Evolutionary conservation across 2,329 filamentous ascomycete genomes (phyloP).

Genomic region (Paracoccidioides lutzii): DNA sequence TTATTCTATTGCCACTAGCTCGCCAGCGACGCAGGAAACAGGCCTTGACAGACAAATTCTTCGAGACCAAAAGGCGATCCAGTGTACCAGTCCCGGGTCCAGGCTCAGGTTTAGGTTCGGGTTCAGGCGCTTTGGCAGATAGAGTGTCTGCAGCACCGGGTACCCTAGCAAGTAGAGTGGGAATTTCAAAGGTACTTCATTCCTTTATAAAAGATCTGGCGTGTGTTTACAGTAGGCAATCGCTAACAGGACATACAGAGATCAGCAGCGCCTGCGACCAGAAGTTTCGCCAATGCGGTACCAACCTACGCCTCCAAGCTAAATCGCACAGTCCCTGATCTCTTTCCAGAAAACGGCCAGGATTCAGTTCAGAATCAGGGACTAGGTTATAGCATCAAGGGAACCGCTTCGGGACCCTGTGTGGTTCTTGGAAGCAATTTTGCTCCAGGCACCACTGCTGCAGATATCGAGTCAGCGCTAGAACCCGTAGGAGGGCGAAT

Average conservation of each 20-base stretch:
- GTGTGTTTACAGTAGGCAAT: background rate
- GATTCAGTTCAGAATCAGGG: slow-evolving; percentile 20
- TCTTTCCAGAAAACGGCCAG: slow-evolving; percentile 19
- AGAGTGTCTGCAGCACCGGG: slow-evolving; percentile 32
- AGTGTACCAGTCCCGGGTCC: slow-evolving; percentile 34
- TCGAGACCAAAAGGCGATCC: slow-evolving; percentile 41
- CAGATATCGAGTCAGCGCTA: slow-evolving; percentile 51
- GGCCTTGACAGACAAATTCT: slow-evolving; percentile 45
- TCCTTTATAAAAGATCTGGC: background rate
- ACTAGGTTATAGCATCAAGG: slow-evolving; percentile 42
- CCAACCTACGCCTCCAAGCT: slow-evolving; percentile 24
- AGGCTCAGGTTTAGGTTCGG: slow-evolving; percentile 24
- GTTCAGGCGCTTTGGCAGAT: slow-evolving; percentile 21
- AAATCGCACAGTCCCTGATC: slow-evolving; percentile 16
- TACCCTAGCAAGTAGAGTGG: slow-evolving; percentile 46
- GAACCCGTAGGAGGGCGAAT: slow-evolving; percentile 40
- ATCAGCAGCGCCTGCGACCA: slow-evolving; percentile 29
- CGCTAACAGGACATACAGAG: slow-evolving; percentile 17
- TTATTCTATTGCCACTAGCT: slow-evolving; percentile 23
- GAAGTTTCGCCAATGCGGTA: slow-evolving; percentile 24
- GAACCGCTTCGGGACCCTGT: slow-evolving; percentile 40
- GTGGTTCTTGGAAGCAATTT: slow-evolving; percentile 51
- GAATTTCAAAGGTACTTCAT: slow-evolving; percentile 40
- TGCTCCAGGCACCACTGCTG: slow-evolving; percentile 51
- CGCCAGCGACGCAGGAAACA: slow-evolving; percentile 45